These are phyloP conservation scores for Lenzites betulinus DNA, from an alignment of 768 basidiomycete genomes.

Conservation along the genomic window DNA sequence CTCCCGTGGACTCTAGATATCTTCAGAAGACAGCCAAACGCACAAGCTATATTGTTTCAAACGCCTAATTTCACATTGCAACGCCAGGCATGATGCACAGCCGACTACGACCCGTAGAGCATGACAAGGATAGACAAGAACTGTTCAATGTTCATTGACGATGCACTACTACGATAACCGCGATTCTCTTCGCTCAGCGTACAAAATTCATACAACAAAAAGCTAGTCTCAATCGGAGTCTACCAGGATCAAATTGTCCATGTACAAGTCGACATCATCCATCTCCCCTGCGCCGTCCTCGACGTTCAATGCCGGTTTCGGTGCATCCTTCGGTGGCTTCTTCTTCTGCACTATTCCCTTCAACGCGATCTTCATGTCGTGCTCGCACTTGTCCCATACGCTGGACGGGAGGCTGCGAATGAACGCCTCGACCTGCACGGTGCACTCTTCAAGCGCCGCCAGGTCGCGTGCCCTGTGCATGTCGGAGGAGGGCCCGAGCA, in stretches of 20 bases:
- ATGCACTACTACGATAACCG: too few relatives aligned
- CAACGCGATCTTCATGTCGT: conserved; percentile 22
- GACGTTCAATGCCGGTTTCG: conserved; percentile 10
- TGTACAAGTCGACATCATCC: background rate
- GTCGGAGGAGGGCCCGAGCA: conserved; percentile 20
- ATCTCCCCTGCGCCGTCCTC: background rate
- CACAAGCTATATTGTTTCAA: too few relatives aligned
- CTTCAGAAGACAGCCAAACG: too few relatives aligned
- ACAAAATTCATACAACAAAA: background rate
- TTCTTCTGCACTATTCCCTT: conserved; percentile 25
- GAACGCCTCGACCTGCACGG: conserved; percentile 20
- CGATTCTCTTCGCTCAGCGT: too few relatives aligned
- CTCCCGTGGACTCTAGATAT: too few relatives aligned
- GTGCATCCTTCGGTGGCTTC: conserved; percentile 15
- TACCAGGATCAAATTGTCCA: background rate
- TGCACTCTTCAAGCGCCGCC: conserved; percentile 12
- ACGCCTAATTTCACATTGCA: too few relatives aligned
- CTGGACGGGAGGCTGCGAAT: conserved; percentile 4
- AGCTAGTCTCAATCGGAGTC: background rate
- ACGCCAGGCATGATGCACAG: too few relatives aligned
- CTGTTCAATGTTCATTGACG: too few relatives aligned
- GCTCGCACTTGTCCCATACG: conserved; percentile 5
- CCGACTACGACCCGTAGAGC: too few relatives aligned
- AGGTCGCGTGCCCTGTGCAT: conserved; percentile 20
- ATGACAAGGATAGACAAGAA: too few relatives aligned